Base-by-base conservation (phyloP, 2,329 filamentous ascomycete species). In the Cytospora leucostoma region DNA sequence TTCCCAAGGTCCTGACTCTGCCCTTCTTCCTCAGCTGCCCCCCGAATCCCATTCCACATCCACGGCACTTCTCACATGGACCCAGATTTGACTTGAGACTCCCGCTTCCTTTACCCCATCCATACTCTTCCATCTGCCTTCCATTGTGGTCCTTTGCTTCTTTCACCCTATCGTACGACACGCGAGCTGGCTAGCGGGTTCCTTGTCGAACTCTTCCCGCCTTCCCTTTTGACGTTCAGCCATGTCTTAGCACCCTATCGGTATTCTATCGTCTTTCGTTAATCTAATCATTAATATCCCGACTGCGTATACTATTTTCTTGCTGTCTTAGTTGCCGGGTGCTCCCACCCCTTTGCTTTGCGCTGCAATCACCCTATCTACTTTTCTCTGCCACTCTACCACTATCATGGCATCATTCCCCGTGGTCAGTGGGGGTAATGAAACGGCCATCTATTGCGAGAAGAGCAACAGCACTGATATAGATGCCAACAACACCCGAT, bases 391-490 rank as follows among this genome's bases (percentile, higher is more conserved):
- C 51, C 33, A 44, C 19, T 33, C 49, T 38, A 37, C 33, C 13
- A 60, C 32, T 57, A 56, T 34, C 61, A 76, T 75, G 74, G 70
- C 74, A n/a, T 75, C 73, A 3, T 74, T 74, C 64, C 72, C 27
- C 27, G 27, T 27, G 27, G 27, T 27, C 27, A 27, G 27, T 27
- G 27, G 27, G 27, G 27, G 27, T 27, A 27, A 27, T 27, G 27
- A 27, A 27, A 27, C 27, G 27, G 4, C 27, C 27, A 27, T 27
- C 27, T 27, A 27, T 27, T 27, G 27, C 27, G 27, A 27, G 27
- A 27, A 27, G 27, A 27, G 27, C 27, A 27, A 27, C 27, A 27
- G 27, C 27, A 27, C 27, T 27, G 27, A 66, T 21, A 68, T 62
- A 17, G 73, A 70, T 63, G 61, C 50, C 13, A 60, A 67, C 7